Evolutionary conservation across 257 asterid species (phyloP).

Genomic region (Gardenia jasminoides): DNA sequence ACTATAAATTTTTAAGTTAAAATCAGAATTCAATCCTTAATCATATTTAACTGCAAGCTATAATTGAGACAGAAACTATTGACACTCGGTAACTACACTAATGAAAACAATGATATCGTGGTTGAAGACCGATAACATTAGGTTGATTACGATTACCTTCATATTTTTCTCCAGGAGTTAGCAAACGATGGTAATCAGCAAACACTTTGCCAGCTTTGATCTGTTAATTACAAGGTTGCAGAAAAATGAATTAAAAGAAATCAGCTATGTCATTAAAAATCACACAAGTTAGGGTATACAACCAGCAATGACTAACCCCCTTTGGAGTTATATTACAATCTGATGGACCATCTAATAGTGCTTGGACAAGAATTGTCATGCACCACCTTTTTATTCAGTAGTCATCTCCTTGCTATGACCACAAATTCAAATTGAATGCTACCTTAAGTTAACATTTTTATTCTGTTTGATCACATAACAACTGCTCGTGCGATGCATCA

Average conservation of each 20-base stretch:
- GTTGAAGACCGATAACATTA: not conserved
- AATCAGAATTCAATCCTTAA: not conserved
- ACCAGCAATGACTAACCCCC: not conserved
- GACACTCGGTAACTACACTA: not conserved
- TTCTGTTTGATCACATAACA: not conserved
- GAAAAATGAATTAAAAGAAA: constrained; percentile 16
- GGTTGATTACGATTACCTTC: constrained; percentile 48
- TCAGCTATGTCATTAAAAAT: constrained; percentile 1
- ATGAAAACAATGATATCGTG: not conserved
- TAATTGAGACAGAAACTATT: not conserved
- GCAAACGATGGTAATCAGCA: constrained; percentile 75
- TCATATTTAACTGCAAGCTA: not conserved
- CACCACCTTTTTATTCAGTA: not conserved
- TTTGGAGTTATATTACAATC: not conserved
- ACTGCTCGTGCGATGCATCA: not conserved
- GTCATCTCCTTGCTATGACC: not conserved
- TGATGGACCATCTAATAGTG: not conserved
- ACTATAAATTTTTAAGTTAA: constrained; percentile 35
- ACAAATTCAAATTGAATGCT: not conserved
- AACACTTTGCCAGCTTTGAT: constrained; percentile 48
- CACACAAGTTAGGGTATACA: not conserved
- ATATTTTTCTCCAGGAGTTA: constrained; percentile 63
- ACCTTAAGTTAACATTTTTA: not conserved
- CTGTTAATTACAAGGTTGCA: constrained; percentile 33
- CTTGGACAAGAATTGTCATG: not conserved